phyloP scores from a whole-genome alignment of 2,329 filamentous ascomycete species.

The Aspergillus sp. region DNA sequence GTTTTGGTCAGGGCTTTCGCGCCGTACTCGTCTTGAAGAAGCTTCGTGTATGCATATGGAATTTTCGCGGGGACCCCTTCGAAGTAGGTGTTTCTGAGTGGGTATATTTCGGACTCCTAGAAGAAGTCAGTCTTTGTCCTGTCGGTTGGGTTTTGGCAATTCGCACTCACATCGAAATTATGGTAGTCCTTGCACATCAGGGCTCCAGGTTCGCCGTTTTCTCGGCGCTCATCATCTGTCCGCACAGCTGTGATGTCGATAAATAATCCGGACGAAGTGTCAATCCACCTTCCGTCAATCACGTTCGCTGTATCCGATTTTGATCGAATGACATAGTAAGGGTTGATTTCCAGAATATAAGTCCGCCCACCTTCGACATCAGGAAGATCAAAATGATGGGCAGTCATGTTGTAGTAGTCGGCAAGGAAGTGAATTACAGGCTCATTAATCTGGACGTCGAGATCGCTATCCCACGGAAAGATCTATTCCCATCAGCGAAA shows the following conservation, averaged over 20 bases:
- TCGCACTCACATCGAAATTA: conserved; percentile 44
- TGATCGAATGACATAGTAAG: conserved; percentile 50
- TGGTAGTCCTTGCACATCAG: conserved; percentile 61
- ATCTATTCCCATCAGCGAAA: conserved; percentile 33
- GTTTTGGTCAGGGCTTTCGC: conserved; percentile 47
- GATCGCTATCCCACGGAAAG: conserved; percentile 62
- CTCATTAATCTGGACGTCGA: conserved; percentile 61
- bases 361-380: conserved; percentile 35
- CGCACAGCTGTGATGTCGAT: conserved; percentile 62
- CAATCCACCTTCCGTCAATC: conserved; percentile 63
- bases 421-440: conserved; percentile 56
- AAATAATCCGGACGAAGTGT: conserved; percentile 58
- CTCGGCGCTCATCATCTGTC: conserved; percentile 42
- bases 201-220: conserved; percentile 39
- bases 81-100: conserved; percentile 55
- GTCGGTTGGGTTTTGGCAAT: neutral
- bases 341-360: conserved; percentile 62
- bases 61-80: conserved; percentile 55
- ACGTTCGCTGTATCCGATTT: conserved; percentile 52
- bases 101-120: conserved; percentile 55
- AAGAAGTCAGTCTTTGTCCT: neutral
- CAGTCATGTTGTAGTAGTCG: conserved; percentile 62
- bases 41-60: conserved; percentile 55
- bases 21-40: conserved; percentile 58
- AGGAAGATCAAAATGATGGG: conserved; percentile 50